Percentiles rank a stretch among this genome's conserved stretches.
phyloP scores from a whole-genome alignment of 441 rosid genomes.

The Corymbia citriodora region DNA sequence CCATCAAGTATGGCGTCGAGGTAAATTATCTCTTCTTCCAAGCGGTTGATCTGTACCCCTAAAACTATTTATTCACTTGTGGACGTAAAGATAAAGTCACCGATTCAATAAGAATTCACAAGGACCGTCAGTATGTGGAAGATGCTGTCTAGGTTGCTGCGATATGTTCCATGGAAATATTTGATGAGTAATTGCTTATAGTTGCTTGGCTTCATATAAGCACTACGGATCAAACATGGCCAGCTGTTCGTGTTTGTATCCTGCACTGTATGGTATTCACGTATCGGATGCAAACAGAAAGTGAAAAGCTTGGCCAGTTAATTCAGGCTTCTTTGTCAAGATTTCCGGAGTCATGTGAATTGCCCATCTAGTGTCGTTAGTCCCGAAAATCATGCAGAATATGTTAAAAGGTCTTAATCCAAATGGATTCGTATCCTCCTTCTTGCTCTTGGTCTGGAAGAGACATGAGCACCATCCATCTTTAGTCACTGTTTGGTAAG shows the following conservation, averaged over 20 bases:
- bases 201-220: not conserved
- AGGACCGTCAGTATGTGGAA: not conserved
- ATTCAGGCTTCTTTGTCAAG: not conserved
- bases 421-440: not conserved
- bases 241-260: not conserved
- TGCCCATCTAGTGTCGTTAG: not conserved
- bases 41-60: not conserved
- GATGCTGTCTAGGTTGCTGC: not conserved
- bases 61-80: not conserved
- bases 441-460: not conserved
- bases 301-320: not conserved
- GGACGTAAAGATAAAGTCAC: not conserved
- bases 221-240: not conserved
- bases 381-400: not conserved
- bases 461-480: not conserved
- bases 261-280: not conserved
- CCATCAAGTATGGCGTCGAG: conserved; percentile 41
- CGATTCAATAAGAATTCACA: not conserved
- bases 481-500: not conserved
- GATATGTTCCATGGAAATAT: not conserved
- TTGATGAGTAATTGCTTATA: not conserved
- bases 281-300: not conserved
- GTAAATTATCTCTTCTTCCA: conserved; percentile 12
- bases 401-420: not conserved
- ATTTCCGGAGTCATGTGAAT: not conserved